These are phyloP conservation scores for Setaria italica DNA, from an alignment of 202 grass and related monocot species.

Conservation along the genomic window DNA sequence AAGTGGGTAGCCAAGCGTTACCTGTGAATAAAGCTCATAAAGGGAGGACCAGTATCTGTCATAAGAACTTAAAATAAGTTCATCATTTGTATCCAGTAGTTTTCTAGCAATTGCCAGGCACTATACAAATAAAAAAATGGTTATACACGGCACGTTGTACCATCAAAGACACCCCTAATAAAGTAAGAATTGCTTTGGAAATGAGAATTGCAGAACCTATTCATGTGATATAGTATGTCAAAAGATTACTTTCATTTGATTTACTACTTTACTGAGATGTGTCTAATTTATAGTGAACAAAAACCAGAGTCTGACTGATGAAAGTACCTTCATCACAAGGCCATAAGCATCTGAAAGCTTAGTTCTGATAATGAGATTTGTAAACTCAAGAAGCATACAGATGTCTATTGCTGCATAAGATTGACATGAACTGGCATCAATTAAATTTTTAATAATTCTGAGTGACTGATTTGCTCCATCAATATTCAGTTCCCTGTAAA, in stretches of 20 bases:
- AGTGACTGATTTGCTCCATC: conserved; percentile 80
- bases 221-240: conserved; percentile 17
- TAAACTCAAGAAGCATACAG: conserved; percentile 67
- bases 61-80: conserved; percentile 60
- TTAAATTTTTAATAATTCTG: conserved; percentile 83
- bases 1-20: conserved; percentile 39
- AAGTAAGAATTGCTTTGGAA: conserved; percentile 15
- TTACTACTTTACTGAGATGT: conserved; percentile 25
- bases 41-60: conserved; percentile 59
- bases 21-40: conserved; percentile 88
- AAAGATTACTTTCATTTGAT: conserved; percentile 36
- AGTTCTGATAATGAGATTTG: conserved; percentile 66
- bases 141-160: conserved; percentile 32
- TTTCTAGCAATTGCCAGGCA: conserved; percentile 74
- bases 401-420: conserved; percentile 66
- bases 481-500: conserved; percentile 72
- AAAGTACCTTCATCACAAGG: conserved; percentile 77
- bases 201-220: conserved; percentile 15
- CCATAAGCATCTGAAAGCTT: conserved; percentile 75
- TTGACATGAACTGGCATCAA: conserved; percentile 68
- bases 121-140: conserved; percentile 59
- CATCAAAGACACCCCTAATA: not conserved
- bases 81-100: conserved; percentile 71
- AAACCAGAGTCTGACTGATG: conserved; percentile 2
- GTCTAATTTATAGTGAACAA: conserved; percentile 23